Evolutionary conservation across 2,329 filamentous ascomycete species (phyloP), one percentile per base, ranked within the genome.

Genomic region (Drechslerella coelobrocha): DNA sequence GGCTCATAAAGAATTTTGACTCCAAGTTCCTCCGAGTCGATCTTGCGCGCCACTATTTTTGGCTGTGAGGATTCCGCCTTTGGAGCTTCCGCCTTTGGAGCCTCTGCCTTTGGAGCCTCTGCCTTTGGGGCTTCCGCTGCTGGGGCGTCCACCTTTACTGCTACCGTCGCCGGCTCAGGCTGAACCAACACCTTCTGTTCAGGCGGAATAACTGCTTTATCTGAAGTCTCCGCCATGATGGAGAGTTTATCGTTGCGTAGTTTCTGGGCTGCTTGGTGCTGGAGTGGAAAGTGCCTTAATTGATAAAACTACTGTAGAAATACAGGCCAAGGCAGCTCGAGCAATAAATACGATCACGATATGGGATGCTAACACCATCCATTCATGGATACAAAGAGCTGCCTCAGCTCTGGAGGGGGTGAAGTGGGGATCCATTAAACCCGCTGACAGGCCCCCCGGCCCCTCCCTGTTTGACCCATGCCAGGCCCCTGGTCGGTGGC

Each of bases 21-120:
- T 21, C 53, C 39, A 12, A 56, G 53, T 5, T 56, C 53, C 37
- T 56, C 53, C 1, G 34, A 31, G 29, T 56, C 24, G 24, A 56
- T 45, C 31, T 26, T n/a, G 37, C 37, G 53, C 12, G 12, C 23
- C 14, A 37, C 17, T 9, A 24, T 45, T 31, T 56, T 31, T 21
- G 37, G 37, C 53, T 24, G 39, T n/a, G 19, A 29, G 53, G 21
- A 17, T 31, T n/a, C 29, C 19, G 12, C 6, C 9, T 14, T 23
- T 14, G 12, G 29, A 10, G 8, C 14, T 37, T 37, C 24, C 19
- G 8, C 12, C 12, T 29, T 39, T 14, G 12, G 23, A 6, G 8
- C 7, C 34, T 37, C 29, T 29, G 19, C n/a, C 5, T 14, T 23
- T 21, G 41, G 19, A 9, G 19, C 14, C 23, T 39, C 10, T 45